A percentile compares a stretch with the other conserved stretches of the same genome.
Conservation (phyloP, 352 stramenopile species). For the Vaucheria bursata region DNA sequence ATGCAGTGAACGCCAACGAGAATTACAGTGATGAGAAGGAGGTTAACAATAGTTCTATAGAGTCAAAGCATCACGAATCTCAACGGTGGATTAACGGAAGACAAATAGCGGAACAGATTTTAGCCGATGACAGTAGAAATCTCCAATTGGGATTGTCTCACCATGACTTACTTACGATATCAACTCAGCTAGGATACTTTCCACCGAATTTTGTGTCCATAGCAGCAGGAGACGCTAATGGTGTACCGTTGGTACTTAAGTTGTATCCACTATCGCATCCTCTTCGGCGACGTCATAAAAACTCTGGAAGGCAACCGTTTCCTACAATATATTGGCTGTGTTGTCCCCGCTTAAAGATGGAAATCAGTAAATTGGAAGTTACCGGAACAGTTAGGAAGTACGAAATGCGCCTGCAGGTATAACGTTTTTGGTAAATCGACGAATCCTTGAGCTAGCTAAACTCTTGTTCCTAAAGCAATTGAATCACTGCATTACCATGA, state of each 20-base stretch:
- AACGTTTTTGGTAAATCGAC: neutral
- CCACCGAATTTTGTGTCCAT: neutral
- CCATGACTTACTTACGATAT: neutral
- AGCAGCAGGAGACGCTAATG: neutral
- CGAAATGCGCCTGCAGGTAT: slow-evolving; percentile 37
- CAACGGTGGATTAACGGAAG: too few species aligned
- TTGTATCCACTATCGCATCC: neutral
- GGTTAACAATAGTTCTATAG: too few species aligned
- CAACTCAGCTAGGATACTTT: neutral
- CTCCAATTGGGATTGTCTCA: neutral
- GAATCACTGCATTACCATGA: neutral
- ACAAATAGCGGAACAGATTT: too few species aligned
- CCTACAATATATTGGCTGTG: slow-evolving; percentile 47
- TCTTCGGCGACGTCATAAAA: neutral
- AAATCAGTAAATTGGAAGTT: slow-evolving; percentile 28
- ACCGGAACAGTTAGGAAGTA: slow-evolving; percentile 24
- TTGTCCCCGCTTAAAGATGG: slow-evolving; percentile 30
- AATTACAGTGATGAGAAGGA: too few species aligned
- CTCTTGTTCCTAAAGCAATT: neutral
- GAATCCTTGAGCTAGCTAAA: neutral
- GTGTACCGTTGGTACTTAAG: neutral
- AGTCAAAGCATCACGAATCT: too few species aligned
- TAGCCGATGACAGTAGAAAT: too few species aligned
- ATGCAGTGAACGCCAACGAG: too few species aligned
- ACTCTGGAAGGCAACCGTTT: slow-evolving; percentile 22